phyloP scores from a whole-genome alignment of 2,329 filamentous ascomycete genomes.

The Anthostomella pinea region DNA sequence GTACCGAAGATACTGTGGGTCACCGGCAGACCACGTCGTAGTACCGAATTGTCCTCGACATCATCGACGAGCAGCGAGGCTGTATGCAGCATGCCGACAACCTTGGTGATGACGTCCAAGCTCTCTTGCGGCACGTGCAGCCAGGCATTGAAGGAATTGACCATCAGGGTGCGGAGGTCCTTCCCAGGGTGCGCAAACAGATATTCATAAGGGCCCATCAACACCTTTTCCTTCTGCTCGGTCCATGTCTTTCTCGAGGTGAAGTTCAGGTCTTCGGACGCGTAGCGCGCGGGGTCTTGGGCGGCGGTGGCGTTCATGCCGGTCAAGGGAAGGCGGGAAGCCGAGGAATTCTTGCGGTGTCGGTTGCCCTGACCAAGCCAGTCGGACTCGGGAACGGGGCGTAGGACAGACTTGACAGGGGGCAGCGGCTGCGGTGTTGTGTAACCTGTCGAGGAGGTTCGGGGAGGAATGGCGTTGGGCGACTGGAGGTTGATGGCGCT shows the following conservation, averaged over 20 bases:
- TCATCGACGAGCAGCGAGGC: slow-evolving; percentile 82
- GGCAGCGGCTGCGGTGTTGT: slow-evolving; percentile 28
- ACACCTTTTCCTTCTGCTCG: slow-evolving; percentile 70
- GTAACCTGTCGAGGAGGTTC: slow-evolving; percentile 65
- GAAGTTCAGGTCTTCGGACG: slow-evolving; percentile 54
- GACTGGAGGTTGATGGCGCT: slow-evolving; percentile 38
- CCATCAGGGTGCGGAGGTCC: slow-evolving; percentile 77
- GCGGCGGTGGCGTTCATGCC: slow-evolving; percentile 39
- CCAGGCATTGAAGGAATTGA: slow-evolving; percentile 78
- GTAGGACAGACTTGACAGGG: slow-evolving; percentile 42
- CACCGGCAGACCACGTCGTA: slow-evolving; percentile 77
- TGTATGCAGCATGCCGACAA: slow-evolving; percentile 83
- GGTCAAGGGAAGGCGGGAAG: slow-evolving; percentile 21
- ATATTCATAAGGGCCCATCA: slow-evolving; percentile 79
- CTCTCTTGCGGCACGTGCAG: slow-evolving; percentile 68
- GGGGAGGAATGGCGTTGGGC: slow-evolving; percentile 68
- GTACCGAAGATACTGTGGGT: slow-evolving; percentile 83
- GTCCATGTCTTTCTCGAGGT: slow-evolving; percentile 59
- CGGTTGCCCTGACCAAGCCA: slow-evolving; percentile 50
- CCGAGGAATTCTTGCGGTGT: slow-evolving; percentile 30
- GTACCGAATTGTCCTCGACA: slow-evolving; percentile 75
- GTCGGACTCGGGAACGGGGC: slow-evolving; percentile 58
- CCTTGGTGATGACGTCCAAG: slow-evolving; percentile 72
- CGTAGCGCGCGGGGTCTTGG: slow-evolving; percentile 52
- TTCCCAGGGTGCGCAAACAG: slow-evolving; percentile 77